A percentile compares a stretch with the other conserved stretches of the same genome.
phyloP scores from a whole-genome alignment of 2,329 filamentous ascomycete genomes.

The Rhexocercosporidium sp. region DNA sequence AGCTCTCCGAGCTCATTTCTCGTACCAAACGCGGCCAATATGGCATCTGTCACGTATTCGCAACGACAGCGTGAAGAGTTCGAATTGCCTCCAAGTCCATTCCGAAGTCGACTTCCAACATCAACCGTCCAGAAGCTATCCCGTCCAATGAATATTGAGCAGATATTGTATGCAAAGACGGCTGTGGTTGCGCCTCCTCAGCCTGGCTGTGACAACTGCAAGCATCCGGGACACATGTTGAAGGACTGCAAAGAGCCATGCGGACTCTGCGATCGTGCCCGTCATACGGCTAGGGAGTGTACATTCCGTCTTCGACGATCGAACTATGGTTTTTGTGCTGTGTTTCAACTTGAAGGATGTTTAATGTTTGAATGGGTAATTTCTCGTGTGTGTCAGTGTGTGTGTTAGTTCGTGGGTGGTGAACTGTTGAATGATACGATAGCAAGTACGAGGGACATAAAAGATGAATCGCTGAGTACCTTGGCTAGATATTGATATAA shows the following conservation, averaged over 20 bases:
- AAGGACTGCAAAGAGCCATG: neutral
- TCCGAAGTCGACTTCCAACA: neutral
- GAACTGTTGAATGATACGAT: no score
- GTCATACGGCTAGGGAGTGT: neutral
- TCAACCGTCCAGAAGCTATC: neutral
- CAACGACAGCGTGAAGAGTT: neutral
- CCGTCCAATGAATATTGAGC: neutral
- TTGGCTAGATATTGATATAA: no score
- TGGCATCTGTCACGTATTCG: neutral
- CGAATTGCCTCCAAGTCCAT: neutral
- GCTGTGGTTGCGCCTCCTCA: neutral
- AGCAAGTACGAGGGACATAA: no score
- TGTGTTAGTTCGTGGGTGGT: no score
- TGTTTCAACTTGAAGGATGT: neutral
- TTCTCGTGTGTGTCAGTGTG: neutral
- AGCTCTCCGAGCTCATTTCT: neutral
- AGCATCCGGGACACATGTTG: neutral
- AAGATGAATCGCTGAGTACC: no score
- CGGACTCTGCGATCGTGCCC: neutral
- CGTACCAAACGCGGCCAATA: neutral
- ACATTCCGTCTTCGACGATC: neutral
- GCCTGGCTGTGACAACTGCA: neutral
- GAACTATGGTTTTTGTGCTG: neutral
- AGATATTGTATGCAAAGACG: neutral
- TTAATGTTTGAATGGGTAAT: neutral